Conservation (phyloP, 1,284 basidiomycete species). For the Phenoliferia sp. region DNA sequence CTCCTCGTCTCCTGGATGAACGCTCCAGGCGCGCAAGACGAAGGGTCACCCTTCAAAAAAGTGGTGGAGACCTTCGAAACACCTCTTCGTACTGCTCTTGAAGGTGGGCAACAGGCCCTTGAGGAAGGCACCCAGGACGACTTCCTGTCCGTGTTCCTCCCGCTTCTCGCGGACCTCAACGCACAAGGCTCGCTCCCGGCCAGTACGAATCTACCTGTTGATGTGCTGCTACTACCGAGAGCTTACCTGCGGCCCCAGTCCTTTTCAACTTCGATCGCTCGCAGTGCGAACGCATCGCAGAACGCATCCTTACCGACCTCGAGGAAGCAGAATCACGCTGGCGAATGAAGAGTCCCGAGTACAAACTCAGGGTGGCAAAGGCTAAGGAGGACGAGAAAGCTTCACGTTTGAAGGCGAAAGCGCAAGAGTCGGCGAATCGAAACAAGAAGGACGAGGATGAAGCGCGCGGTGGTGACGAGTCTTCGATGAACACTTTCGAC, state of each 20-base stretch:
- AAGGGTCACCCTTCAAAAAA: conserved; percentile 43
- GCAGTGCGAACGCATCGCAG: conserved; percentile 54
- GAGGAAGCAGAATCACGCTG: conserved; percentile 50
- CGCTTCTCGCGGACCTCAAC: conserved; percentile 51
- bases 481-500: conserved; percentile 47
- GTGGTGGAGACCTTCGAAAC: conserved; percentile 46
- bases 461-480: conserved; percentile 30
- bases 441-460: conserved; percentile 48
- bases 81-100: conserved; percentile 24
- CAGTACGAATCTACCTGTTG: no score
- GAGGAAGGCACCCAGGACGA: conserved; percentile 40
- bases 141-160: conserved; percentile 44
- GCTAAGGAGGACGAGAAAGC: conserved; percentile 51
- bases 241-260: no score
- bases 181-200: conserved; percentile 50
- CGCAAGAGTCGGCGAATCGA: conserved; percentile 26
- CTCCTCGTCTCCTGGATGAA: conserved; percentile 47
- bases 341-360: conserved; percentile 47
- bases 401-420: conserved; percentile 35
- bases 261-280: conserved; percentile 61
- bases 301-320: conserved; percentile 45
- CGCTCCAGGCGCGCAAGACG: conserved; percentile 44
- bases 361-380: conserved; percentile 51
- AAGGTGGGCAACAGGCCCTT: conserved; percentile 41
- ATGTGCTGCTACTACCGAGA: no score